Evolutionary conservation across 768 basidiomycete genomes (phyloP).

Genomic region (Boletus coccyginus): DNA sequence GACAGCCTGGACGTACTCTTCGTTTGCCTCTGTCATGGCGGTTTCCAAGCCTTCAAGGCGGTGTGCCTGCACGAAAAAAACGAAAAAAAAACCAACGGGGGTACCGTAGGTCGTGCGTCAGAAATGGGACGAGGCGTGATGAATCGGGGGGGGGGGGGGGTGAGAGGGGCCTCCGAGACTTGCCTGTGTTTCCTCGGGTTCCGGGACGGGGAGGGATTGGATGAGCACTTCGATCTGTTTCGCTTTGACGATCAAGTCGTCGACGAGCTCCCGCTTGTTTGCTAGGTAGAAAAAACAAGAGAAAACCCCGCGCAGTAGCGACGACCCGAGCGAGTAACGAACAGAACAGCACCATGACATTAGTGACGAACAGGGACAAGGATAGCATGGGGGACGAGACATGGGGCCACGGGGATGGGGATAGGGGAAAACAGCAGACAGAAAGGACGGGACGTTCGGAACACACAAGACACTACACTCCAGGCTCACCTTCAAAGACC

Average conservation of each 20-base stretch:
- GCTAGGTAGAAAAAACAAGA: slow-evolving; percentile 47
- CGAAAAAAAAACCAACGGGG: neutral
- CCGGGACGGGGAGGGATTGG: slow-evolving; percentile 72
- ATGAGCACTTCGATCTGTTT: slow-evolving; percentile 89
- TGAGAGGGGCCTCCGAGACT: neutral
- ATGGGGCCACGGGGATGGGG: no score
- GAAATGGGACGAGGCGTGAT: neutral
- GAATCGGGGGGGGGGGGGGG: no score
- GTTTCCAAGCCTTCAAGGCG: slow-evolving; percentile 66
- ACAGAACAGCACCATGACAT: no score
- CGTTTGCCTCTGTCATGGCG: slow-evolving; percentile 70
- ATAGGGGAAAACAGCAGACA: no score
- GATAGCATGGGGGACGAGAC: neutral
- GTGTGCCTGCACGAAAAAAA: slow-evolving; percentile 52
- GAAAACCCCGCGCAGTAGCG: no score
- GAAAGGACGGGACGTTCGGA: neutral
- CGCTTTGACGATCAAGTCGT: slow-evolving; percentile 80
- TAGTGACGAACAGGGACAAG: no score
- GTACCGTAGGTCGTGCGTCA: no score
- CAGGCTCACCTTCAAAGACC: slow-evolving; percentile 63
- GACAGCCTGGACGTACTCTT: slow-evolving; percentile 71
- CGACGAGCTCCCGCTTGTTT: slow-evolving; percentile 81
- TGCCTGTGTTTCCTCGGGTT: slow-evolving; percentile 73
- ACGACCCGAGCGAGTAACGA: neutral
- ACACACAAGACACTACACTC: neutral